Evolutionary conservation across 495 filamentous ascomycete genomes (phyloP), one percentile per base, ranked within the genome.

Genomic region (Penicillium fimorum): DNA sequence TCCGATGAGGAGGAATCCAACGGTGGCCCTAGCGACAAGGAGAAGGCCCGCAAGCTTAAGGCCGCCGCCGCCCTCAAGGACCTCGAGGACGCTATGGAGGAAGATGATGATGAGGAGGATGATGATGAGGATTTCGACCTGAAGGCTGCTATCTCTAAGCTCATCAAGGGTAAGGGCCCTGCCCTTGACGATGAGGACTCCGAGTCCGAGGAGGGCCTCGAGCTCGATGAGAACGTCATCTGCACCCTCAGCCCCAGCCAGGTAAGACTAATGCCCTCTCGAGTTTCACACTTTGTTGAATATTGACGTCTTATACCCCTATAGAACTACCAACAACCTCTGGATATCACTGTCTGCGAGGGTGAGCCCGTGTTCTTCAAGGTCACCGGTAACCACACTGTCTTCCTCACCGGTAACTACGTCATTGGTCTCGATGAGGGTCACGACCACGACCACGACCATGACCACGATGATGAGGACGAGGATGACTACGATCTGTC

Each of bases 401-500:
- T 99, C 61, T 92, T 85, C 76, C 82, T 99, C 30, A 97, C 93
- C 49, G 94, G 94, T 63, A 99, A 99, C 81, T 97, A 96, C 70
- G 83, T 97, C 50, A 76, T 88, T 58, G 75, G 80, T 50, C 68
- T 79, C 27, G 80, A 85, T 60, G 79, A 81, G 45, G 66, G 72
- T 48, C 75, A 75, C 22, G 51, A 54, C 50, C 66, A 72, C 40
- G 76, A 79, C 42, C 74, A 78, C 48, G 78, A 86, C 35, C 81
- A 85, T 38, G 76, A 82, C 25, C 79, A 87, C 15, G 86, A 88
- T 10, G 81, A 85, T 9, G 84, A 87, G 7, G 84, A 87, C 35
- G 84, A 87, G 5, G 85, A 86, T 57, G 86, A 89, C 50, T 95
- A 95, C 60, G 90, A 94, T 60, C 81, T 95, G 30, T 87, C 89